Evolutionary conservation across 148 eudicot genomes (phyloP).

Genomic region (Camellia japonica): DNA sequence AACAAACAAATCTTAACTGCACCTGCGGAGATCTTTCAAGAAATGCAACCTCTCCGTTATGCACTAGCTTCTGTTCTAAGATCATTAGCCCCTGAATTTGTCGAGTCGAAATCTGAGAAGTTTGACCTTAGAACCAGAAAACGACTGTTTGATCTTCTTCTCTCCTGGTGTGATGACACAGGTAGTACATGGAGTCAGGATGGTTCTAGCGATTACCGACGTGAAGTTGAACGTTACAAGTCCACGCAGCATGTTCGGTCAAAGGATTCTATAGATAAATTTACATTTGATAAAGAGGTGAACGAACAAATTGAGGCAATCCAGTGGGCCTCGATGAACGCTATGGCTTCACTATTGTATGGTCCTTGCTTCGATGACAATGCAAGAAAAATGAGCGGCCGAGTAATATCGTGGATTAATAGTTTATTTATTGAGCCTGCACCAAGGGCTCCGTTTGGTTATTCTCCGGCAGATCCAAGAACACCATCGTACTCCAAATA

Average conservation of each 20-base stretch:
- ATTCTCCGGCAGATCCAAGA: constrained; percentile 99
- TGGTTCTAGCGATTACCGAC: constrained; percentile 83
- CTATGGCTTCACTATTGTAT: constrained; percentile 90
- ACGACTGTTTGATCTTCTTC: constrained; percentile 87
- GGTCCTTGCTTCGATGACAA: constrained; percentile 99
- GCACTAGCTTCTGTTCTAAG: constrained; percentile 92
- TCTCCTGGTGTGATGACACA: constrained; percentile 91
- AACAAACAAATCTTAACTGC: constrained; percentile 66
- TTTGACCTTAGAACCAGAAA: constrained; percentile 88
- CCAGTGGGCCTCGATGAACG: constrained; percentile 98
- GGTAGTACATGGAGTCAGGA: constrained; percentile 86
- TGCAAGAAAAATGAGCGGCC: constrained; percentile 98
- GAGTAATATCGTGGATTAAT: constrained; percentile 94
- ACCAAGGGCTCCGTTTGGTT: constrained; percentile 94
- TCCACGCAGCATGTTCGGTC: constrained; percentile 87
- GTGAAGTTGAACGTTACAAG: constrained; percentile 96
- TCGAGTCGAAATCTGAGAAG: constrained; percentile 93
- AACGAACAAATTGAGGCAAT: constrained; percentile 96
- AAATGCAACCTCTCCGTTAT: constrained; percentile 89
- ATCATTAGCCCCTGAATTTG: constrained; percentile 96
- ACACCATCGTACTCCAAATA: constrained; percentile 91
- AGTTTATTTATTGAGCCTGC: constrained; percentile 96
- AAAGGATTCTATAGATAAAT: constrained; percentile 92
- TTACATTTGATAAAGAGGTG: constrained; percentile 91
- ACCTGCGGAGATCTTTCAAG: constrained; percentile 75